Conservation (phyloP, 768 basidiomycete genomes). For the Hericium rajendrae region DNA sequence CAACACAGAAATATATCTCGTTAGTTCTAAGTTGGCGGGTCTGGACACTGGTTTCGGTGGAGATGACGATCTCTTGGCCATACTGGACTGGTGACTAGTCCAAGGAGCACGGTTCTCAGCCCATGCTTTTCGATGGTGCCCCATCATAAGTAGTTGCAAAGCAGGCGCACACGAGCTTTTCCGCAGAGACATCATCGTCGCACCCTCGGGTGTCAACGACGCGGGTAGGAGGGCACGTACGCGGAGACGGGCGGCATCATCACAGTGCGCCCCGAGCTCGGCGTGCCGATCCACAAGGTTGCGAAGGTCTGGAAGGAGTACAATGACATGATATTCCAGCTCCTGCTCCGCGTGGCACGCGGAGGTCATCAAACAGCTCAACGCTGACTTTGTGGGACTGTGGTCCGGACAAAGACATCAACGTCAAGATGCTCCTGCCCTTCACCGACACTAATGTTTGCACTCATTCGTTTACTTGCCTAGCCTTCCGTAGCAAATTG, state of each 20-base stretch:
- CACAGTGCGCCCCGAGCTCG: constrained; percentile 93
- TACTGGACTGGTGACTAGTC: constrained; percentile 98
- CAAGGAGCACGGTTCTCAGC: constrained; percentile 69
- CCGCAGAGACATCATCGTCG: constrained; percentile 95
- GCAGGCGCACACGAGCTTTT: constrained; percentile 88
- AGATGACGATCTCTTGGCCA: constrained; percentile 88
- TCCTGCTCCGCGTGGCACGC: constrained; percentile 84
- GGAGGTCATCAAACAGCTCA: constrained; percentile 85
- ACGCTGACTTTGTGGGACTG: constrained; percentile 91
- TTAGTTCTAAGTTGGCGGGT: constrained; percentile 91
- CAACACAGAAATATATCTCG: constrained; percentile 72
- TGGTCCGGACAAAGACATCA: constrained; percentile 59
- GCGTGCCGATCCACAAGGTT: constrained; percentile 98
- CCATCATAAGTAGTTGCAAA: constrained; percentile 99
- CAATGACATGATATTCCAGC: constrained; percentile 89
- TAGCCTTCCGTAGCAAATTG: no score
- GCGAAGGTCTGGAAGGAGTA: constrained; percentile 99
- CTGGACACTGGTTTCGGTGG: constrained; percentile 73
- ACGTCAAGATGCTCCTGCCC: no score
- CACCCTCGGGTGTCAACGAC: constrained; percentile 86
- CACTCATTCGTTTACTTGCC: no score
- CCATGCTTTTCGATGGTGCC: constrained; percentile 97
- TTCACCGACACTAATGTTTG: no score
- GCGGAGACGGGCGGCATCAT: constrained; percentile 90
- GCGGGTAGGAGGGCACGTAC: constrained; percentile 92